phyloP scores from a whole-genome alignment of 2,329 filamentous ascomycete species.

The Talaromyces marneffei region DNA sequence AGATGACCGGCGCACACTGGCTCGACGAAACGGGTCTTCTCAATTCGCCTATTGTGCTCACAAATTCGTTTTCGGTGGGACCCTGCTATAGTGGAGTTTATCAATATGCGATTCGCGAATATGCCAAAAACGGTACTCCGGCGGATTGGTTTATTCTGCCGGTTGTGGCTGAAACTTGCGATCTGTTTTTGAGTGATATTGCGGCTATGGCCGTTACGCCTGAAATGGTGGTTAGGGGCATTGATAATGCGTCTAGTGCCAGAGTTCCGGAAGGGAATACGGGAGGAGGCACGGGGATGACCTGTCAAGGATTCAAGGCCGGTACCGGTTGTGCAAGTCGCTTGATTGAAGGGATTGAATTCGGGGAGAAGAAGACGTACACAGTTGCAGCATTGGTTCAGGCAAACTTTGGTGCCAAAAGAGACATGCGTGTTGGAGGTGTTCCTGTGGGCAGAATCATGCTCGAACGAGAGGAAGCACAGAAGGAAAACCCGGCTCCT shows the following conservation, averaged over 20 bases:
- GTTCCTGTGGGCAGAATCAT: conserved; percentile 10
- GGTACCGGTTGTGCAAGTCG: conserved; percentile 11
- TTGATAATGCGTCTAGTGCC: conserved; percentile 1
- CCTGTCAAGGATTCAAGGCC: conserved; percentile 11
- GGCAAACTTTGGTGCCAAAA: conserved; percentile 10
- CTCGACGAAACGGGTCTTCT: conserved; percentile 9
- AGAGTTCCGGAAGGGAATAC: conserved; percentile 6
- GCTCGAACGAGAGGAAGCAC: conserved; percentile 5
- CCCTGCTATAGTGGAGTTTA: conserved; percentile 8
- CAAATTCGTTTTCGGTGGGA: conserved; percentile 9
- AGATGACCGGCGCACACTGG: conserved; percentile 13
- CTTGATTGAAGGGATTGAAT: conserved; percentile 8
- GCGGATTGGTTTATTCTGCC: conserved; percentile 11
- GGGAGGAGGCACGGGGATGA: conserved; percentile 12
- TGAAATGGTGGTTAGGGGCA: conserved; percentile 9
- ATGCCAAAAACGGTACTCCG: background rate
- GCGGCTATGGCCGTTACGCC: conserved; percentile 10
- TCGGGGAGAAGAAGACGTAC: conserved; percentile 2
- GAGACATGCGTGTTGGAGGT: conserved; percentile 10
- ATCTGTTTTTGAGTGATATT: conserved; percentile 12
- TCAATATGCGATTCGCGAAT: conserved; percentile 12
- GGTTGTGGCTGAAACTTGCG: conserved; percentile 10
- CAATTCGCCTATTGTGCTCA: conserved; percentile 10
- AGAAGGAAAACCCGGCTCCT: background rate
- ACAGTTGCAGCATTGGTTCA: conserved; percentile 9